These are phyloP conservation scores for Cladosporium sp. DNA, from an alignment of 2,329 filamentous ascomycete genomes.

Conservation along the genomic window DNA sequence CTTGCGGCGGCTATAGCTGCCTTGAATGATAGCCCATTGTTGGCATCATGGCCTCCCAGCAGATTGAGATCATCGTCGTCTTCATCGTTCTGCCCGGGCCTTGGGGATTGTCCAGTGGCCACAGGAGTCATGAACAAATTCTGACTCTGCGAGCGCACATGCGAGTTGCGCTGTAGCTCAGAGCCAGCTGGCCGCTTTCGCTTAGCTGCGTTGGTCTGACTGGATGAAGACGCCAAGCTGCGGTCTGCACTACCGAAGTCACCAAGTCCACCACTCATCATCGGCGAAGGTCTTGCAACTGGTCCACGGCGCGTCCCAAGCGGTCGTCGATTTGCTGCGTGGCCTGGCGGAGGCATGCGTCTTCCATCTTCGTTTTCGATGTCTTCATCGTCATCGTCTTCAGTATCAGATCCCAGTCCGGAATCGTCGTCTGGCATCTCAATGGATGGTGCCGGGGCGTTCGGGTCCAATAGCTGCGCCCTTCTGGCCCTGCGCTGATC, in stretches of 20 bases:
- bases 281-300: neutral
- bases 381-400: neutral
- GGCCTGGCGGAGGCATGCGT: neutral
- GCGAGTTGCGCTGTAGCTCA: neutral
- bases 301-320: neutral
- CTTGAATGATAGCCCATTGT: neutral
- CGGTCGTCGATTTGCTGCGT: neutral
- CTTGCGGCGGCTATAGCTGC: neutral
- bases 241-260: neutral
- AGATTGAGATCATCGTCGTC: neutral
- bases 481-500: neutral
- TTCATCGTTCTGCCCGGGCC: neutral
- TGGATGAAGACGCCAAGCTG: neutral
- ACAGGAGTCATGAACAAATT: neutral
- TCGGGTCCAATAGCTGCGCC: neutral
- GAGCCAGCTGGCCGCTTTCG: neutral
- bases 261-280: neutral
- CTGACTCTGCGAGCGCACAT: neutral
- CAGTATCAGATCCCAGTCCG: neutral
- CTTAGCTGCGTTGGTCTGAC: neutral
- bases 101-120: neutral
- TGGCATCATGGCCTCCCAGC: neutral
- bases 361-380: neutral
- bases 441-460: neutral
- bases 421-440: slow-evolving; percentile 3